phyloP scores from a whole-genome alignment of 305 asterid genomes.

The Solanum hybrid region DNA sequence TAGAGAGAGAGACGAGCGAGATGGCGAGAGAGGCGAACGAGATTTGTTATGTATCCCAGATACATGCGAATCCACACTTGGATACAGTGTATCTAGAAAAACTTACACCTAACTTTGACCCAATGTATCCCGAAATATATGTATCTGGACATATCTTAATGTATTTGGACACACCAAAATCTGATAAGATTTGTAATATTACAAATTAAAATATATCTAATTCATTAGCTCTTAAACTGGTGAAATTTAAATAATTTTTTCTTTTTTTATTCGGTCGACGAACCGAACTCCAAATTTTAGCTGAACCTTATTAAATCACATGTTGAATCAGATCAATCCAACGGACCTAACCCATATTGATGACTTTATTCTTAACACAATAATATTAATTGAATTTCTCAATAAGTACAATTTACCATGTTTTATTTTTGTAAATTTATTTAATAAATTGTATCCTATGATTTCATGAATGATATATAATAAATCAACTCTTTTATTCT shows the following conservation, averaged over 20 bases:
- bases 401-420: not conserved
- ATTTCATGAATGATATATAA: not conserved
- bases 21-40: not conserved
- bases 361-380: not conserved
- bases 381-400: not conserved
- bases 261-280: not conserved
- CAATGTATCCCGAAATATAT: not conserved
- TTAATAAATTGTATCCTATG: not conserved
- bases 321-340: not conserved
- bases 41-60: not conserved
- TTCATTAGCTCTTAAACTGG: not conserved
- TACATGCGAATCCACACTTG: not conserved
- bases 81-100: not conserved
- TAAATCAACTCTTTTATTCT: not conserved
- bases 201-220: too few relatives aligned
- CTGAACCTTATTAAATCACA: not conserved
- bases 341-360: not conserved
- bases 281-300: not conserved
- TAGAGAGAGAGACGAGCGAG: not conserved
- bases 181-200: too few relatives aligned
- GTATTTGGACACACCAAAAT: not conserved
- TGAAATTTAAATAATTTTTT: too few relatives aligned
- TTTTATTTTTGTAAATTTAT: not conserved
- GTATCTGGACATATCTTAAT: not conserved
- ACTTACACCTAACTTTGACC: not conserved